Evolutionary conservation across 768 basidiomycete genomes (phyloP).

Genomic region (Collybiopsis confluens): DNA sequence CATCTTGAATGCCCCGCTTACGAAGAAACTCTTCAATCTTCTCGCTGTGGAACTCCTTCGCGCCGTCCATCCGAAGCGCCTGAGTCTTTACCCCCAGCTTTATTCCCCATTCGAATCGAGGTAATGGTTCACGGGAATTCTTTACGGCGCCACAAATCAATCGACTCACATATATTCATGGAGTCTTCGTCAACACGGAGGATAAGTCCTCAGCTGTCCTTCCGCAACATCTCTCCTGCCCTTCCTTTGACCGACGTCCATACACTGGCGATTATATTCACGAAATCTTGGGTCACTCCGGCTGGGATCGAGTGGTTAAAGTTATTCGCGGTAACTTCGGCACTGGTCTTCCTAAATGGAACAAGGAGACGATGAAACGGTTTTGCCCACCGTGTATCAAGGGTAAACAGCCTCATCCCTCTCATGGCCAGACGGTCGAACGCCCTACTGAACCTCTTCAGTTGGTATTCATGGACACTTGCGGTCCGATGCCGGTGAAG

Average conservation of each 20-base stretch:
- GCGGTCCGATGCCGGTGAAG: too few relatives aligned
- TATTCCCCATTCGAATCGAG: too few relatives aligned
- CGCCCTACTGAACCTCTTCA: background rate
- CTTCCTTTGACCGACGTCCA: too few relatives aligned
- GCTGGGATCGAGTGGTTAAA: background rate
- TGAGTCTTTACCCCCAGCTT: too few relatives aligned
- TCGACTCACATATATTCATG: too few relatives aligned
- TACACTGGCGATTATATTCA: background rate
- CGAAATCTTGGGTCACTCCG: background rate
- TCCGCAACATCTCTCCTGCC: too few relatives aligned
- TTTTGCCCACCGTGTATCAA: background rate
- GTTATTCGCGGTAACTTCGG: background rate
- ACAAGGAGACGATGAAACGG: background rate
- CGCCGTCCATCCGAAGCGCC: background rate
- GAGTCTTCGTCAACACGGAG: too few relatives aligned
- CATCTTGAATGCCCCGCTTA: slow-evolving; percentile 19
- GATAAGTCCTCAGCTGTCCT: too few relatives aligned
- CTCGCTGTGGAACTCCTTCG: background rate
- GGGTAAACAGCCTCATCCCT: background rate
- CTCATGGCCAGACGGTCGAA: background rate
- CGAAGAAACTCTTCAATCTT: background rate
- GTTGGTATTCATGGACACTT: too few relatives aligned
- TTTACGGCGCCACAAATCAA: too few relatives aligned
- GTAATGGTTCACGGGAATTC: too few relatives aligned
- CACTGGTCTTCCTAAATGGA: background rate